phyloP scores from a whole-genome alignment of 345 rosid genomes.

The Ceriops zippeliana region DNA sequence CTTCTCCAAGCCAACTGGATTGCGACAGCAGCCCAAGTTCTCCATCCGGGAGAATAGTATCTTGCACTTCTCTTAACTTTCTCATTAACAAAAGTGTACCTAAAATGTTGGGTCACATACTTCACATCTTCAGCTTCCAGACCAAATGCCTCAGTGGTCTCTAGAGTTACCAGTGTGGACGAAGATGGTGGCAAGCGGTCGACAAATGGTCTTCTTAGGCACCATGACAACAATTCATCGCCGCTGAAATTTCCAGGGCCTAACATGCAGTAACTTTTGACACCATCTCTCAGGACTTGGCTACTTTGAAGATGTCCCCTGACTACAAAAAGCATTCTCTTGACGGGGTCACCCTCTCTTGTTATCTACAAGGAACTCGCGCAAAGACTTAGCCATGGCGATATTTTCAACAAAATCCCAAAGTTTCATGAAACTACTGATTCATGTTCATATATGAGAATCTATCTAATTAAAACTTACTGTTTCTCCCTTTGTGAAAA shows the following conservation, averaged over 20 bases:
- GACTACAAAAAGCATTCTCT: conserved; percentile 92
- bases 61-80: conserved; percentile 90
- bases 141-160: conserved; percentile 92
- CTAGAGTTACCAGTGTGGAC: conserved; percentile 74
- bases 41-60: conserved; percentile 95
- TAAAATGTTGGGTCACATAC: conserved; percentile 91
- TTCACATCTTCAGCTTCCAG: conserved; percentile 84
- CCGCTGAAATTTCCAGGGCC: conserved; percentile 98
- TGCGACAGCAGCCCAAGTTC: conserved; percentile 97
- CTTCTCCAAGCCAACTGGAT: conserved; percentile 96
- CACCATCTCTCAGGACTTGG: conserved; percentile 79
- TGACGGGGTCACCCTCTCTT: conserved; percentile 92
- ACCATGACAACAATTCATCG: conserved; percentile 93
- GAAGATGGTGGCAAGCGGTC: conserved; percentile 88
- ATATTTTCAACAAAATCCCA: not conserved
- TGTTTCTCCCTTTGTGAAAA: conserved; percentile 89
- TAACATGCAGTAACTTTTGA: conserved; percentile 88
- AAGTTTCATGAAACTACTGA: not conserved
- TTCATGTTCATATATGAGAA: not conserved
- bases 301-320: conserved; percentile 96
- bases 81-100: conserved; percentile 91
- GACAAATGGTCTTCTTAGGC: conserved; percentile 80
- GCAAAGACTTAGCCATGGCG: not conserved
- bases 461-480: conserved; percentile 37
- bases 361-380: conserved; percentile 44